These are phyloP conservation scores for Kazachstania kunashirensis DNA, from an alignment of 805 yeast genomes.

Conservation along the genomic window DNA sequence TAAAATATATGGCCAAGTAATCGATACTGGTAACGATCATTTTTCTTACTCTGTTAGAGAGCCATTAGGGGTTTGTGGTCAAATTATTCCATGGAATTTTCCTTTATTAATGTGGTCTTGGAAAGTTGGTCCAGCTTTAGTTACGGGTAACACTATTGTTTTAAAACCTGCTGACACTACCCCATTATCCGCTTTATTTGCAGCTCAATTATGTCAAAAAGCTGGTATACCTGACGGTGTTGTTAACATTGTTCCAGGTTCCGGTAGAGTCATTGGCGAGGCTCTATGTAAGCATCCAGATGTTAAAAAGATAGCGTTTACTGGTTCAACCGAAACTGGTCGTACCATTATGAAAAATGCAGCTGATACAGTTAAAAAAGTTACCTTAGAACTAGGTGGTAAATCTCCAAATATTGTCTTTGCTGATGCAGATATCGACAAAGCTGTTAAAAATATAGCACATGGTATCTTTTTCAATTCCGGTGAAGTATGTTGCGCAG, in stretches of 20 bases:
- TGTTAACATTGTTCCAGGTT: slow-evolving; percentile 77
- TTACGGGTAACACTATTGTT: slow-evolving; percentile 82
- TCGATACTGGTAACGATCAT: slow-evolving; percentile 66
- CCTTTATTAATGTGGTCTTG: slow-evolving; percentile 89
- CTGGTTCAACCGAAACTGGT: slow-evolving; percentile 92
- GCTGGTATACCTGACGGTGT: slow-evolving; percentile 93
- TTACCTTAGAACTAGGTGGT: slow-evolving; percentile 93
- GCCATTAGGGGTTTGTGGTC: slow-evolving; percentile 93
- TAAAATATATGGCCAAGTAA: slow-evolving; percentile 65
- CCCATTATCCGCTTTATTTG: slow-evolving; percentile 76
- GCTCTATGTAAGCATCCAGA: slow-evolving; percentile 69
- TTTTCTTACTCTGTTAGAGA: slow-evolving; percentile 76
- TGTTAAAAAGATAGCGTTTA: slow-evolving; percentile 85
- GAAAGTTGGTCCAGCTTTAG: slow-evolving; percentile 90
- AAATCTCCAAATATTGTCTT: slow-evolving; percentile 88
- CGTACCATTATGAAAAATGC: slow-evolving; percentile 72
- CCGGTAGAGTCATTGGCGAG: slow-evolving; percentile 76
- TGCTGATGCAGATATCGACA: slow-evolving; percentile 72
- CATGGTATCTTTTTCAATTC: slow-evolving; percentile 85
- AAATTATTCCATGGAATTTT: slow-evolving; percentile 95
- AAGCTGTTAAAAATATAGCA: slow-evolving; percentile 66
- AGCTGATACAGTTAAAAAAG: slow-evolving; percentile 75
- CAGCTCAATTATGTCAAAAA: slow-evolving; percentile 57
- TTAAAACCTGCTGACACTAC: slow-evolving; percentile 89
- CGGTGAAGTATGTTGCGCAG: slow-evolving; percentile 95